A percentile compares a stretch with the other conserved stretches of the same genome.
Conservation (phyloP, 345 rosid species). For the Excoecaria cochinchinensis region DNA sequence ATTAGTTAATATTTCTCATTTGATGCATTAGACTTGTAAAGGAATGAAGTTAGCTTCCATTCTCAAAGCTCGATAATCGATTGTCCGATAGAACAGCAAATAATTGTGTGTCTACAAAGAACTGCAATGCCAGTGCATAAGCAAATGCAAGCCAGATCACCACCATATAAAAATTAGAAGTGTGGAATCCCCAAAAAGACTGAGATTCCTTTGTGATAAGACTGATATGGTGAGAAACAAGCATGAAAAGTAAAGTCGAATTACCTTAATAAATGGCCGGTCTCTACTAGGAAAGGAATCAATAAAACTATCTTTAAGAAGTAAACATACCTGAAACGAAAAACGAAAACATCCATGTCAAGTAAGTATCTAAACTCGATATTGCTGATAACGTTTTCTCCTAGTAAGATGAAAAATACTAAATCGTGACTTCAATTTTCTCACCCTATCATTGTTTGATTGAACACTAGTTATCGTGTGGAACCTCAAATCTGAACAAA, state of each 20-base stretch:
- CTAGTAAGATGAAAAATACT: conserved; percentile 4
- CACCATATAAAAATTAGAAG: too few species aligned
- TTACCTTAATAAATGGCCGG: conserved; percentile 77
- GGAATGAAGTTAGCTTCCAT: conserved; percentile 35
- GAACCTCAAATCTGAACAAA: conserved; percentile 76
- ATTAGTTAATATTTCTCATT: conserved; percentile 7
- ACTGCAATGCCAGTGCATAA: conserved; percentile 44
- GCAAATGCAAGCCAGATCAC: background rate
- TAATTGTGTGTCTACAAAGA: conserved; percentile 77
- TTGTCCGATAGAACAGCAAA: conserved; percentile 71
- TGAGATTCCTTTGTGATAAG: too few species aligned
- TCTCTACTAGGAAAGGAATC: conserved; percentile 86
- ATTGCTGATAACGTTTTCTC: background rate
- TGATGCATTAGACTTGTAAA: background rate
- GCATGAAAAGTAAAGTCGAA: background rate
- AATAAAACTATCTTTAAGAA: conserved; percentile 87
- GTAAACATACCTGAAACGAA: conserved; percentile 74
- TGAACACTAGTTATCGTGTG: conserved; percentile 94
- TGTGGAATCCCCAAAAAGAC: too few species aligned
- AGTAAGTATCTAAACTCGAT: background rate
- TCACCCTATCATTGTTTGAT: conserved; percentile 87
- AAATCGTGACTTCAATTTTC: conserved; percentile 25
- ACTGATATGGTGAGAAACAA: background rate
- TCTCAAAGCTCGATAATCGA: conserved; percentile 70
- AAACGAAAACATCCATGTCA: conserved; percentile 1